Conservation (phyloP, 768 basidiomycete species). For the Cystobasidium ongulense region DNA sequence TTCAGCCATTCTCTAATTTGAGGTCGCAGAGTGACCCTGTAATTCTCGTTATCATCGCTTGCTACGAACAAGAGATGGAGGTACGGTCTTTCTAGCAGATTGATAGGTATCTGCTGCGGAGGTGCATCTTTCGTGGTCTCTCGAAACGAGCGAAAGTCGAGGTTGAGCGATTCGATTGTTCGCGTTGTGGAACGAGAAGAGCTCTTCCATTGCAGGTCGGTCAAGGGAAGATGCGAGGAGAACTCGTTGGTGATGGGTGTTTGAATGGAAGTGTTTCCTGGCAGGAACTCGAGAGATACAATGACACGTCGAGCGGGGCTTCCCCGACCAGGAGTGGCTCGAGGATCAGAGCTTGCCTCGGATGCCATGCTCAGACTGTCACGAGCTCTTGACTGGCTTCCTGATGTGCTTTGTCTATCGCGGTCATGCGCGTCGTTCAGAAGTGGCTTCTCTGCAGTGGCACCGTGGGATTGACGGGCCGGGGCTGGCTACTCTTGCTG, state of each 20-base stretch:
- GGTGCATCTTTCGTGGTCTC: conserved; percentile 62
- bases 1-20: conserved; percentile 91
- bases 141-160: conserved; percentile 51
- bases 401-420: background rate
- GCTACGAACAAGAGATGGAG: conserved; percentile 61
- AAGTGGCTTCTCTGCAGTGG: background rate
- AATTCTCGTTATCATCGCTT: conserved; percentile 75
- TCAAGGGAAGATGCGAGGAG: conserved; percentile 56
- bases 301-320: conserved; percentile 8
- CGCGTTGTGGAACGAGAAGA: conserved; percentile 60
- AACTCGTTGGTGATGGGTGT: conserved; percentile 14
- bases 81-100: conserved; percentile 71
- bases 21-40: conserved; percentile 65
- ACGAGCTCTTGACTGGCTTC: background rate
- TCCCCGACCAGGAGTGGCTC: background rate
- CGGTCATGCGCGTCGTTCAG: background rate
- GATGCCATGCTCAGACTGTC: background rate
- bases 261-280: background rate
- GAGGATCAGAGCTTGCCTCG: background rate
- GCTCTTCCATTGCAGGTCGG: conserved; percentile 88
- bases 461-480: background rate
- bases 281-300: conserved; percentile 24
- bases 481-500: background rate
- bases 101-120: conserved; percentile 60
- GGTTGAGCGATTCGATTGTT: conserved; percentile 81